Percentiles rank a stretch among this genome's conserved stretches.
phyloP scores from a whole-genome alignment of 352 stramenopile species.

The Peronosclerospora sorghi region DNA sequence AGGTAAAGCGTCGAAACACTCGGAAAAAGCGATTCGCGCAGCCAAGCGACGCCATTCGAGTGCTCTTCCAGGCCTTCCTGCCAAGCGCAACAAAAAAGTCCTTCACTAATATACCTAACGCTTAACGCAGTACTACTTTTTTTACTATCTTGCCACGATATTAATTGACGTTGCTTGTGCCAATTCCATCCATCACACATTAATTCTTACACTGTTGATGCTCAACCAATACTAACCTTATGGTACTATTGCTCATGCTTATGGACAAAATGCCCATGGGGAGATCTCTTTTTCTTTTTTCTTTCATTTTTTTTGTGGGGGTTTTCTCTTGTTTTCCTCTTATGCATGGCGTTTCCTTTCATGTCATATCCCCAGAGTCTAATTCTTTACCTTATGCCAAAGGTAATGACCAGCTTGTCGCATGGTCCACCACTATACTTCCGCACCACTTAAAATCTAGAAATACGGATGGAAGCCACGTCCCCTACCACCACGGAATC shows the following conservation, averaged over 20 bases:
- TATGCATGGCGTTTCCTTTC: slow-evolving; percentile 11
- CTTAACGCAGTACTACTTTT: no score
- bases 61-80: slow-evolving; percentile 18
- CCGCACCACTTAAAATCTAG: slow-evolving; percentile 9
- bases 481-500: slow-evolving; percentile 57
- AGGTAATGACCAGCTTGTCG: slow-evolving; percentile 26
- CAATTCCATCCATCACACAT: no score
- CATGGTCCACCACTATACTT: not conserved
- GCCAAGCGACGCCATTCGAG: slow-evolving; percentile 33
- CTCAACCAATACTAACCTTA: slow-evolving; percentile 15
- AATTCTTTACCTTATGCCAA: no score
- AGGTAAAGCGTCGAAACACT: slow-evolving; percentile 46
- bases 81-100: slow-evolving; percentile 59
- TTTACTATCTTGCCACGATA: no score
- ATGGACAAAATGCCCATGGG: slow-evolving; percentile 14
- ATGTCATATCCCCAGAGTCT: no score
- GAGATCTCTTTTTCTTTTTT: slow-evolving; percentile 16
- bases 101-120: slow-evolving; percentile 7
- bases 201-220: not conserved
- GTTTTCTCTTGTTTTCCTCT: slow-evolving; percentile 18
- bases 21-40: slow-evolving; percentile 36
- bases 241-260: slow-evolving; percentile 5
- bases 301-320: slow-evolving; percentile 20
- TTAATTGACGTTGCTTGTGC: no score
- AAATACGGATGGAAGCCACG: slow-evolving; percentile 71